Conservation (phyloP, 1,284 basidiomycete species). For the Heterobasidion occidentale region DNA sequence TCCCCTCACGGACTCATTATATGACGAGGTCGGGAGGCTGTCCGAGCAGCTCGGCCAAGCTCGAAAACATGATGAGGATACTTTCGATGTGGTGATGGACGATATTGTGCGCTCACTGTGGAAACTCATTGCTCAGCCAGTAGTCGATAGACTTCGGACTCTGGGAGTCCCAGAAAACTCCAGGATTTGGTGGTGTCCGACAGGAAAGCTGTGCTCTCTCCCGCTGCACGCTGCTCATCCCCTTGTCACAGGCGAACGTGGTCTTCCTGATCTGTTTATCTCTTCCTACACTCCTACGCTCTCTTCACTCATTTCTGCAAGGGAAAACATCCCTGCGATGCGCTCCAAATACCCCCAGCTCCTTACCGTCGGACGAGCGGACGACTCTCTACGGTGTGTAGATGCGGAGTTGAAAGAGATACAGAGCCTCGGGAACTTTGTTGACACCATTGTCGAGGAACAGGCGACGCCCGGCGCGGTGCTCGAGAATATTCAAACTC, state of each 20-base stretch:
- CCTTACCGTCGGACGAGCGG: conserved; percentile 13
- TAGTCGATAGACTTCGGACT: conserved; percentile 16
- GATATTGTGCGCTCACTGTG: conserved; percentile 21
- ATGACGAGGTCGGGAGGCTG: background rate
- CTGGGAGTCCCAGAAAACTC: conserved; percentile 14
- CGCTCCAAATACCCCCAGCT: conserved; percentile 7
- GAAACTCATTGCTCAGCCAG: conserved; percentile 23
- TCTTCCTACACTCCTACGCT: conserved; percentile 32
- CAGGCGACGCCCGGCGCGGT: conserved; percentile 4
- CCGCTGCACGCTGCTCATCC: conserved; percentile 33
- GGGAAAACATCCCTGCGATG: conserved; percentile 4
- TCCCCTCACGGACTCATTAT: background rate
- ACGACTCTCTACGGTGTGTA: conserved; percentile 18
- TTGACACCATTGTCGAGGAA: background rate
- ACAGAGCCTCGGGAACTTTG: background rate
- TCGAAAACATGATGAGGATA: background rate
- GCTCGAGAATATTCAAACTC: background rate
- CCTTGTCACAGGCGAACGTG: conserved; percentile 6
- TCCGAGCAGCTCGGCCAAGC: background rate
- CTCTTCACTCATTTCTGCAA: conserved; percentile 19
- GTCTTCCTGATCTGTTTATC: conserved; percentile 22
- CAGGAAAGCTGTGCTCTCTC: conserved; percentile 22
- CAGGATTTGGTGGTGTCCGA: conserved; percentile 39
- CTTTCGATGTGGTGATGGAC: background rate
- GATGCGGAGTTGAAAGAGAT: conserved; percentile 2